phyloP scores from a whole-genome alignment of 805 yeast genomes.

The Grigorovia transvaalensis region DNA sequence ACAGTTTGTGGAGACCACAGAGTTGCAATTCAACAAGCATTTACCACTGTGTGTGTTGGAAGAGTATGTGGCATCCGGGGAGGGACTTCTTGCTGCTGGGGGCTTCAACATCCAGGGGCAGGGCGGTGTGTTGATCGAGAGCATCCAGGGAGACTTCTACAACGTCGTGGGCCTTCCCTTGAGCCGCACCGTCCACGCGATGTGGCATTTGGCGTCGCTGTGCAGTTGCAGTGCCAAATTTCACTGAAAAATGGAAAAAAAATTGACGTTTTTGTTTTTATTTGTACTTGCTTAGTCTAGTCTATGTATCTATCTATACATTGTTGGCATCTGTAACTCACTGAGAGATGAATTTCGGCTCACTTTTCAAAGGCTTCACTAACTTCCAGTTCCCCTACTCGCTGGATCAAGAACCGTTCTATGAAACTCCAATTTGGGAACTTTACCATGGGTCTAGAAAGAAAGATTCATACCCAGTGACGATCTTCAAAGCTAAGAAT shows the following conservation, averaged over 20 bases:
- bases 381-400: conserved; percentile 27
- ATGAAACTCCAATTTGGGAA: conserved; percentile 19
- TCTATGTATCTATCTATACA: too few species aligned
- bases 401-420: conserved; percentile 15
- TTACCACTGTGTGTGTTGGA: conserved; percentile 47
- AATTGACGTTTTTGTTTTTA: too few species aligned
- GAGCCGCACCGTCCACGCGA: conserved; percentile 33
- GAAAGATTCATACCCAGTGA: conserved; percentile 21
- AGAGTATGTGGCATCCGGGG: conserved; percentile 56
- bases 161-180: conserved; percentile 87
- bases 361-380: conserved; percentile 23
- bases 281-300: too few species aligned
- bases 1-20: conserved; percentile 33
- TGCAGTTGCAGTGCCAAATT: neutral
- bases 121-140: conserved; percentile 55
- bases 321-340: too few species aligned
- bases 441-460: conserved; percentile 22
- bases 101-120: conserved; percentile 78
- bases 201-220: neutral
- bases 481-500: conserved; percentile 18
- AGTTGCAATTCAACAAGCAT: conserved; percentile 31
- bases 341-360: conserved; percentile 25
- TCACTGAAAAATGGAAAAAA: too few species aligned
- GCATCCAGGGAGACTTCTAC: conserved; percentile 68
- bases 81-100: conserved; percentile 80